Evolutionary conservation across 352 stramenopile genomes (phyloP), one percentile per base, ranked within the genome.

Genomic region (Pythium rhizo-oryzae): DNA sequence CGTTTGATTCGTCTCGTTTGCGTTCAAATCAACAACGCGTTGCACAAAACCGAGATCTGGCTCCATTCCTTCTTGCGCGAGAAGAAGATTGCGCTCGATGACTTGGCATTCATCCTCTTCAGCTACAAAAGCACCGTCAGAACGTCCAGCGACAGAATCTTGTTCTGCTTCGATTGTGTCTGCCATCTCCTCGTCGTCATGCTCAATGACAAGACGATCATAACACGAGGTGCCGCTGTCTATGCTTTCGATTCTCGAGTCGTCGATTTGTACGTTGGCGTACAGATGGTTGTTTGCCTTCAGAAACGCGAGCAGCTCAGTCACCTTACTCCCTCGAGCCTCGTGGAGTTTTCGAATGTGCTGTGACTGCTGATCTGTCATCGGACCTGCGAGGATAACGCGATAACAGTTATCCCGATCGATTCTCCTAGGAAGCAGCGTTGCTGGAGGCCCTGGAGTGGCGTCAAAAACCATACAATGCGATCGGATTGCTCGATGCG

Each of bases 401-500:
- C 50, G 51, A 50, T 71, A 77, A 0, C 41, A 16, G 2, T 55
- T 53, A 3, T 58, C 25, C 1, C 50, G 35, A 35, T 69, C 49
- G 6, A 69, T 23, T 39, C 58, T 23, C 0, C 51, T 44, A 11
- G 70, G 70, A 68, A 59, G 23, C 65, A 37, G 41, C 8, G 62
- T 71, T 0, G 69, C 65, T 8, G 65, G 25, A 7, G 70, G 61
- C 0, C 65, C 60, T 4, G 69, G 64, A 6, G 65, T 77, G 5
- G 70, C 56, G 25, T 77, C 70, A 53, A 74, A 71, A 1, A 58
- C 50, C 50, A 56, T 35, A 8, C 66, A 71, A 24, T 77, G 65
- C 4, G 71, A 77, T 1, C 62, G 65, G 25, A 77, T 77, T 0
- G 57, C 13, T 2, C 66, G 43, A 25, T 71, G 71, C 0, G 9